phyloP scores from a whole-genome alignment of 2,329 filamentous ascomycete genomes.

The Ophiostoma perfectum region DNA sequence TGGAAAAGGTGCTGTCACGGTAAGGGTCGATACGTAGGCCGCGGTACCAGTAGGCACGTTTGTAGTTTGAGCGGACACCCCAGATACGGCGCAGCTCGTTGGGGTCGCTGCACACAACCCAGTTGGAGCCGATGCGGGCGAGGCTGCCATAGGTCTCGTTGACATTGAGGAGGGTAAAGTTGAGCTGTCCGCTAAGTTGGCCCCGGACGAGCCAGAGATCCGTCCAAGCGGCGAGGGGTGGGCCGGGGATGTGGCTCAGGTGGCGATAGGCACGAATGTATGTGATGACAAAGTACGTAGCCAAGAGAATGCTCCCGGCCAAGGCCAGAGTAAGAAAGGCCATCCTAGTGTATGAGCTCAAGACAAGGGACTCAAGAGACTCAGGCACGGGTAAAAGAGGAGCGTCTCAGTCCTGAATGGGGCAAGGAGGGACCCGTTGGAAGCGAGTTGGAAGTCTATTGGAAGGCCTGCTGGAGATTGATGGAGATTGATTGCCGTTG shows the following conservation, averaged over 20 bases:
- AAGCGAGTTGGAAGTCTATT: neutral
- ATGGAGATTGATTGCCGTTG: neutral
- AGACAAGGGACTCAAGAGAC: too few species aligned
- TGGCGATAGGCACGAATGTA: conserved; percentile 18
- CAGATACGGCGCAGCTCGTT: conserved; percentile 32
- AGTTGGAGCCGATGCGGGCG: conserved; percentile 31
- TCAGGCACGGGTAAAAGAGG: neutral
- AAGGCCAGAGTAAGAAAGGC: conserved; percentile 6
- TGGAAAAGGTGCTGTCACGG: conserved; percentile 47
- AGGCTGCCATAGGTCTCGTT: conserved; percentile 30
- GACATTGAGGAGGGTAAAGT: conserved; percentile 28
- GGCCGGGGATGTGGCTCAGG: conserved; percentile 32
- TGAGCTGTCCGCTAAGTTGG: conserved; percentile 29
- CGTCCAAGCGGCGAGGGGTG: conserved; percentile 30
- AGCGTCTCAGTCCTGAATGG: neutral
- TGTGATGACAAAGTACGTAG: conserved; percentile 3
- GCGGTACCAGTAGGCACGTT: conserved; percentile 40
- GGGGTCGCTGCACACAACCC: conserved; percentile 32
- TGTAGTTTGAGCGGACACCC: conserved; percentile 30
- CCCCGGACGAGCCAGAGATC: conserved; percentile 33
- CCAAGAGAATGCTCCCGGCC: neutral
- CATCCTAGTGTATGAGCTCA: neutral
- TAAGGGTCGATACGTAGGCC: conserved; percentile 46
- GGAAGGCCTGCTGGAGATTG: neutral
- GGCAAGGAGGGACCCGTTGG: neutral